Conservation (phyloP, 2,329 filamentous ascomycete genomes). For the Metarhizium album region DNA sequence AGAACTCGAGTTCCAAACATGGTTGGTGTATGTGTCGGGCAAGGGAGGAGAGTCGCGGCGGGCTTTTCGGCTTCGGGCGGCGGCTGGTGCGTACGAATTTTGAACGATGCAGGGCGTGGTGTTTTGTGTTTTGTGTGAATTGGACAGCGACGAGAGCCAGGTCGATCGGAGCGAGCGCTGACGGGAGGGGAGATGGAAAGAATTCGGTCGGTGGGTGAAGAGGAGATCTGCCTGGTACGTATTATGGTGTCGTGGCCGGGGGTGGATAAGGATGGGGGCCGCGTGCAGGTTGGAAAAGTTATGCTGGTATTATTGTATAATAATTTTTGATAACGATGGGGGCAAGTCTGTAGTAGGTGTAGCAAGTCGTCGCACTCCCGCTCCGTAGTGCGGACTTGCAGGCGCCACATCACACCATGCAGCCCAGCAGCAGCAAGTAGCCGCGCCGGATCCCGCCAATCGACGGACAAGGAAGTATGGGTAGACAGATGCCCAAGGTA, state of each 20-base stretch:
- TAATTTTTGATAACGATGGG: conserved; percentile 2
- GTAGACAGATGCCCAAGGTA: no score
- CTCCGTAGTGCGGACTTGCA: neutral
- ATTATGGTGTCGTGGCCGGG: neutral
- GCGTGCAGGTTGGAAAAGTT: neutral
- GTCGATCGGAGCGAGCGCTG: no score
- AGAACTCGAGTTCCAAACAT: conserved; percentile 49
- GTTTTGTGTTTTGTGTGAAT: no score
- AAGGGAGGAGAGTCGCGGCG: neutral
- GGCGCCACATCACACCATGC: neutral
- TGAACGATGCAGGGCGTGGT: neutral
- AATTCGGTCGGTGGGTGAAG: neutral
- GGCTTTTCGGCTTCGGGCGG: conserved; percentile 1
- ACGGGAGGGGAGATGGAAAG: neutral
- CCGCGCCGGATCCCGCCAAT: neutral
- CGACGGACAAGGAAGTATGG: no score
- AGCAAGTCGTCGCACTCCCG: no score
- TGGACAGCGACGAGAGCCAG: no score
- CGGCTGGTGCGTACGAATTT: neutral
- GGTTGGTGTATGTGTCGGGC: neutral
- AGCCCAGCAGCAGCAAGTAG: neutral
- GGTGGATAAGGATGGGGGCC: neutral
- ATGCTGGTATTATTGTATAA: conserved; percentile 1
- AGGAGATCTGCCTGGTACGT: neutral
- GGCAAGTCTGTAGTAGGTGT: no score